Evolutionary conservation across 495 filamentous ascomycete genomes (phyloP).

Genomic region (Penicillium silybi): DNA sequence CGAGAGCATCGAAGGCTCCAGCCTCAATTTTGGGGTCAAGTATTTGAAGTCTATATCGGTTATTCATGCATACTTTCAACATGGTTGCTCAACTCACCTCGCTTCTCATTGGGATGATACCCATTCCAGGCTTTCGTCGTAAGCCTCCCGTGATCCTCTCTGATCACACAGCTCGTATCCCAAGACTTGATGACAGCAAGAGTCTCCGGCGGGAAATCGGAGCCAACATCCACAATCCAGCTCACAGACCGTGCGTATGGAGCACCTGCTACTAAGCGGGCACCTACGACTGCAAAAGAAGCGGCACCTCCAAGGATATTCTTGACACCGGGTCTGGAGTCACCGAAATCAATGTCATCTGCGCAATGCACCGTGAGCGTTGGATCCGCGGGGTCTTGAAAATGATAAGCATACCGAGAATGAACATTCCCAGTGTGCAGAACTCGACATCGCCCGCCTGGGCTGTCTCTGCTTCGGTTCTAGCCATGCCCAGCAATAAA

Average conservation of each 20-base stretch:
- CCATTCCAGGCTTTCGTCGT: constrained; percentile 93
- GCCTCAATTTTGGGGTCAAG: constrained; percentile 76
- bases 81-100: constrained; percentile 38
- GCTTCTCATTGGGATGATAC: constrained; percentile 58
- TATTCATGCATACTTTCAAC: constrained; percentile 10
- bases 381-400: constrained; percentile 5
- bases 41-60: constrained; percentile 73
- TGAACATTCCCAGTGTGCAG: constrained; percentile 92
- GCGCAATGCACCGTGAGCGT: constrained; percentile 22
- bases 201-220: constrained; percentile 73
- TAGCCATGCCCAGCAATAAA: constrained; percentile 13
- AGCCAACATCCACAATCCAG: constrained; percentile 88
- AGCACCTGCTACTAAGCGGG: constrained; percentile 70
- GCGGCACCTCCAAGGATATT: constrained; percentile 85
- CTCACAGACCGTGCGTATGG: constrained; percentile 55
- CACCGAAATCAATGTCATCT: constrained; percentile 88
- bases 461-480: background rate
- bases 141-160: constrained; percentile 59
- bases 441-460: constrained; percentile 56
- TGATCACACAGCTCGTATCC: constrained; percentile 66
- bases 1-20: constrained; percentile 58
- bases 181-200: constrained; percentile 61
- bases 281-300: constrained; percentile 80
- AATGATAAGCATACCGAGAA: constrained; percentile 63
- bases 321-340: constrained; percentile 50